These are phyloP conservation scores for Didymella lethalis DNA, from an alignment of 2,329 filamentous ascomycete genomes.

Conservation along the genomic window DNA sequence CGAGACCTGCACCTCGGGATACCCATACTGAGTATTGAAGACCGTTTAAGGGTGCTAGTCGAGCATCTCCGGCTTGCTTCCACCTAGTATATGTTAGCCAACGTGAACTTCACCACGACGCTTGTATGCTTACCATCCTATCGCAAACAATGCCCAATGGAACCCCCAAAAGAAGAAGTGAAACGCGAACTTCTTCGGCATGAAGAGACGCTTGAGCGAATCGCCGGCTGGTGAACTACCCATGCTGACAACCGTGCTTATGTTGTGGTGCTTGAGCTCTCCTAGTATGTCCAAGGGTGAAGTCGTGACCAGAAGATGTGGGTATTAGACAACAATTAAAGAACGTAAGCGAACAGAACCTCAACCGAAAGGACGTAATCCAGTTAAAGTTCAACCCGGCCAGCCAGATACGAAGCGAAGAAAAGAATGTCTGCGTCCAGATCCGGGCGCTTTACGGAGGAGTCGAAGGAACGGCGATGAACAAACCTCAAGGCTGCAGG, in stretches of 20 bases:
- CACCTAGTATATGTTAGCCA: constrained; percentile 65
- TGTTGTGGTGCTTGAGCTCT: background rate
- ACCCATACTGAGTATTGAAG: constrained; percentile 93
- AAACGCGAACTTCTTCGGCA: constrained; percentile 75
- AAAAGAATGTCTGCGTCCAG: constrained; percentile 51
- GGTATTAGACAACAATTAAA: constrained; percentile 47
- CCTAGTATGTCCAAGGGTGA: background rate
- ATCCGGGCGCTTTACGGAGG: constrained; percentile 34
- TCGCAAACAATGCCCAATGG: constrained; percentile 80
- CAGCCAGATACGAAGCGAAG: constrained; percentile 53
- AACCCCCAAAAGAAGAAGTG: constrained; percentile 82
- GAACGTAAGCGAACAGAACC: constrained; percentile 42
- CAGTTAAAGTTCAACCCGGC: constrained; percentile 52
- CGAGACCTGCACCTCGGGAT: constrained; percentile 89
- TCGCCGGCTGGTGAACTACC: constrained; percentile 17
- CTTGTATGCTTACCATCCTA: constrained; percentile 74
- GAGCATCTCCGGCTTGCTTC: constrained; percentile 73
- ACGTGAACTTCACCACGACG: no score
- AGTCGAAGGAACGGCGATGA: constrained; percentile 40
- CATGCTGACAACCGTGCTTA: constrained; percentile 23
- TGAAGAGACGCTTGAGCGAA: constrained; percentile 56
- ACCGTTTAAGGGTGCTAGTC: constrained; percentile 78
- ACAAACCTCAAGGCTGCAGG: constrained; percentile 45
- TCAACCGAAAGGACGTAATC: constrained; percentile 43
- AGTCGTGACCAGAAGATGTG: constrained; percentile 5